phyloP scores from a whole-genome alignment of 495 filamentous ascomycete species.

The Penicillium alfredii region DNA sequence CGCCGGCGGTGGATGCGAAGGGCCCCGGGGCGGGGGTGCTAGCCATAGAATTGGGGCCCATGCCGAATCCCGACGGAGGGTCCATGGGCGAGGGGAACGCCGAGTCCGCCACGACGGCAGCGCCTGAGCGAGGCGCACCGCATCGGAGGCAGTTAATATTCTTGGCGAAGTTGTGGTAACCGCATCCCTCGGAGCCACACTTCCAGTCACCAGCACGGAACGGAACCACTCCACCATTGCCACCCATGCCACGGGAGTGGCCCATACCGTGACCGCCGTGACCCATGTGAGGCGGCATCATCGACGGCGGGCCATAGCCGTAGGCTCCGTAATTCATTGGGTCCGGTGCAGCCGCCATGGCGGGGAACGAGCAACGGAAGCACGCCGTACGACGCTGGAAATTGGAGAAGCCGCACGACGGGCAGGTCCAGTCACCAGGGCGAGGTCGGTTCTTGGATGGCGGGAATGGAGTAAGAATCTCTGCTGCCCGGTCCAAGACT shows the following conservation, averaged over 20 bases:
- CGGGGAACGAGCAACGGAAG: slow-evolving; percentile 97
- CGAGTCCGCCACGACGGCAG: slow-evolving; percentile 88
- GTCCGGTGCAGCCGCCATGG: slow-evolving; percentile 72
- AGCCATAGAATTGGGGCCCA: slow-evolving; percentile 72
- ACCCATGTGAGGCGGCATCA: slow-evolving; percentile 80
- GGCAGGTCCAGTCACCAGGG: slow-evolving; percentile 98
- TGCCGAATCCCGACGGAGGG: slow-evolving; percentile 68
- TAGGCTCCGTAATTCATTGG: slow-evolving; percentile 68
- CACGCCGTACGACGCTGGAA: slow-evolving; percentile 97
- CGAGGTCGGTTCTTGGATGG: slow-evolving; percentile 97
- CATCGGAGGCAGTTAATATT: slow-evolving; percentile 96
- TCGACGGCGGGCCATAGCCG: slow-evolving; percentile 68
- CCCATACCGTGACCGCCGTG: slow-evolving; percentile 69
- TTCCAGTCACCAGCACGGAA: slow-evolving; percentile 99
- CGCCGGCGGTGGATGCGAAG: slow-evolving; percentile 67
- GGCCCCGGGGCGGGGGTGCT: slow-evolving; percentile 80
- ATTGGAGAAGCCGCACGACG: slow-evolving; percentile 74
- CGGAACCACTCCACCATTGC: slow-evolving; percentile 81
- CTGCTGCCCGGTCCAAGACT: slow-evolving; percentile 88
- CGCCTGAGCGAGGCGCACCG: slow-evolving; percentile 86
- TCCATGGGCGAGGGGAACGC: slow-evolving; percentile 91
- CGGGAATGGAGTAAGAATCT: slow-evolving; percentile 93
- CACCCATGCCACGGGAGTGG: slow-evolving; percentile 65
- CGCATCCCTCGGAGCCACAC: slow-evolving; percentile 95
- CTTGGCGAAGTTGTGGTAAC: slow-evolving; percentile 99